Evolutionary conservation across 345 rosid genomes (phyloP).

Genomic region (Punica granatum): DNA sequence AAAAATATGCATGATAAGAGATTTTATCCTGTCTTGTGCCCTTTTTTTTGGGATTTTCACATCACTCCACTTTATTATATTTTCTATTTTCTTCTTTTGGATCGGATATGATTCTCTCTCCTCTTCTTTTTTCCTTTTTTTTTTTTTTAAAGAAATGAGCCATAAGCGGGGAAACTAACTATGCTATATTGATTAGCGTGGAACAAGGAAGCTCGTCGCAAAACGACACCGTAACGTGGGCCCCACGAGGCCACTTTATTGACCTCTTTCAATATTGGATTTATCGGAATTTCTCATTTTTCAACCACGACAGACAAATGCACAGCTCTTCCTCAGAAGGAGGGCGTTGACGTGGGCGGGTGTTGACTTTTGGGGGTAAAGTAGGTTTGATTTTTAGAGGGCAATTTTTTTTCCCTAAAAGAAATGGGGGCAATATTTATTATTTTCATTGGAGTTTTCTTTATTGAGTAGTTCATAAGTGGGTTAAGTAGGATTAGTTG

Average conservation of each 20-base stretch:
- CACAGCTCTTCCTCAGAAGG: neutral
- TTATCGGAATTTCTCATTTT: neutral
- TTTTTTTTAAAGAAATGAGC: neutral
- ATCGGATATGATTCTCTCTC: too few species aligned
- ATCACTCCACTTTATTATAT: too few species aligned
- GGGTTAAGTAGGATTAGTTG: slow-evolving; percentile 1
- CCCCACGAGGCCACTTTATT: neutral
- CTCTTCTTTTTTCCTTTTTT: neutral
- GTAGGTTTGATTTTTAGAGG: neutral
- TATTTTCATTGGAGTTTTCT: neutral
- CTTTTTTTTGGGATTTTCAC: too few species aligned
- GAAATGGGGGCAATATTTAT: neutral
- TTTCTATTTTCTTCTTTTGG: neutral
- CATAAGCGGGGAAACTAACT: neutral
- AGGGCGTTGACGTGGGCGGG: neutral
- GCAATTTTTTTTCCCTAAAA: too few species aligned
- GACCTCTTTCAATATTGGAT: neutral
- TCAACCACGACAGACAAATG: neutral
- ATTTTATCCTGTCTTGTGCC: too few species aligned
- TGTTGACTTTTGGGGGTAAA: neutral
- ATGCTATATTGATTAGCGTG: neutral
- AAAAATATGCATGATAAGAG: too few species aligned
- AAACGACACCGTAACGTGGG: neutral
- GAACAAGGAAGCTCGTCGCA: neutral
- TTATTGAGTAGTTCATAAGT: neutral